phyloP scores from a whole-genome alignment of 1,139 yeast species.

The Candida pseudoviswanathii region DNA sequence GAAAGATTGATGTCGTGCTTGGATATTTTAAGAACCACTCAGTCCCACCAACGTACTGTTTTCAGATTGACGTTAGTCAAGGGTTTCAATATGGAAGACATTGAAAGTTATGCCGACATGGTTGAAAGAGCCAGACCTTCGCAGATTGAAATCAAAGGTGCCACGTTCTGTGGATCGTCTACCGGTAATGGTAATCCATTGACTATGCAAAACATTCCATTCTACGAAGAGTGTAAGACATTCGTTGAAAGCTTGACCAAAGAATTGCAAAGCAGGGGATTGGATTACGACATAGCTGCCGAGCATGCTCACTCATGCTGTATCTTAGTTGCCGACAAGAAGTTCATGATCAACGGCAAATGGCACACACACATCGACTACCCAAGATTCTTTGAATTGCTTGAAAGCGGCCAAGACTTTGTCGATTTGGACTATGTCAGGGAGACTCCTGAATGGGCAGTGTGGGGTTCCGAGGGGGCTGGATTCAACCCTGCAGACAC shows the following conservation, averaged over 20 bases:
- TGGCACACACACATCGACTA: constrained; percentile 95
- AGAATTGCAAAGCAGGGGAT: constrained; percentile 63
- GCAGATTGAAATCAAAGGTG: constrained; percentile 91
- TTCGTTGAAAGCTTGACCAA: constrained; percentile 67
- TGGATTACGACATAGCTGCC: constrained; percentile 81
- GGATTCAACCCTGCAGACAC: constrained; percentile 91
- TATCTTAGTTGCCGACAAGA: constrained; percentile 75
- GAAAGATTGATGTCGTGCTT: constrained; percentile 80
- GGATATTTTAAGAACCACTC: constrained; percentile 72
- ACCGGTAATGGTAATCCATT: constrained; percentile 81
- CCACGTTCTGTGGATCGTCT: constrained; percentile 89
- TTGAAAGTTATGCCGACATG: constrained; percentile 85
- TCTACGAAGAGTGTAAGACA: constrained; percentile 82
- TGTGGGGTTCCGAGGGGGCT: constrained; percentile 81
- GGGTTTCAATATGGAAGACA: constrained; percentile 86
- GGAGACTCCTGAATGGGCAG: constrained; percentile 89
- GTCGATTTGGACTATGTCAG: constrained; percentile 78
- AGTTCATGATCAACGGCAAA: constrained; percentile 66
- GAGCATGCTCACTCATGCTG: constrained; percentile 97
- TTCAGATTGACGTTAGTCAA: constrained; percentile 89
- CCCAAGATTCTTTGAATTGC: constrained; percentile 69
- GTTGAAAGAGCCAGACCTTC: constrained; percentile 83
- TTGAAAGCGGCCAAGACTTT: constrained; percentile 65
- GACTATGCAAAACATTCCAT: constrained; percentile 95
- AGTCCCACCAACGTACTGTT: constrained; percentile 84